Conservation (phyloP, 345 rosid genomes). For the Syzygium aromaticum region DNA sequence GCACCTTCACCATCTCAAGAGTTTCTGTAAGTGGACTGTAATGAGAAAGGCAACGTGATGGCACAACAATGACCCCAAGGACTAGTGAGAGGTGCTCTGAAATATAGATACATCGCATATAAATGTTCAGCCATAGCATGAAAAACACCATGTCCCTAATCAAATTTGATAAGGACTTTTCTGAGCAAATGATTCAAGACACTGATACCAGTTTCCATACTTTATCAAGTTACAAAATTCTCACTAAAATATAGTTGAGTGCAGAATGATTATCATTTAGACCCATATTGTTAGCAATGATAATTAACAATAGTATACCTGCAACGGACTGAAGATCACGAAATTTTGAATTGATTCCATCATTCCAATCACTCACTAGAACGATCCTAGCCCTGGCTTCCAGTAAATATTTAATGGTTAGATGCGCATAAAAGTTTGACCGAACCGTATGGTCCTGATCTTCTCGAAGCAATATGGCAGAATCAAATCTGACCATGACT, state of each 20-base stretch:
- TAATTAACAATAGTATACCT: slow-evolving; percentile 16
- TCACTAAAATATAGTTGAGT: background rate
- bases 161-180: background rate
- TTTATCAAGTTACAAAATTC: background rate
- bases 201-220: background rate
- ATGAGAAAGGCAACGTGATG: slow-evolving; percentile 13
- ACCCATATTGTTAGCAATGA: background rate
- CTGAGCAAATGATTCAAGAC: background rate
- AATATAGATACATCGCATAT: slow-evolving; percentile 1
- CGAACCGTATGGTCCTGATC: slow-evolving; percentile 18
- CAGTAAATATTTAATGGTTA: slow-evolving; percentile 36
- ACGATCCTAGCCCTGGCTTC: slow-evolving; percentile 44
- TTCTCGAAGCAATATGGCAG: slow-evolving; percentile 30
- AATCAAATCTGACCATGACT: slow-evolving; percentile 66
- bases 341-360: slow-evolving; percentile 17
- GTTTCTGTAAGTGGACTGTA: slow-evolving; percentile 13
- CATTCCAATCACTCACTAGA: slow-evolving; percentile 45
- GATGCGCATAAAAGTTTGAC: slow-evolving; percentile 26
- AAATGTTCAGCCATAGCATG: background rate
- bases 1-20: slow-evolving; percentile 17
- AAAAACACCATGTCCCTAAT: background rate
- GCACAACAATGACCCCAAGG: slow-evolving; percentile 31
- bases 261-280: background rate
- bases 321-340: slow-evolving; percentile 27
- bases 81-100: slow-evolving; percentile 41